phyloP scores from a whole-genome alignment of 352 stramenopile species.

The Phytopythium sindhum region DNA sequence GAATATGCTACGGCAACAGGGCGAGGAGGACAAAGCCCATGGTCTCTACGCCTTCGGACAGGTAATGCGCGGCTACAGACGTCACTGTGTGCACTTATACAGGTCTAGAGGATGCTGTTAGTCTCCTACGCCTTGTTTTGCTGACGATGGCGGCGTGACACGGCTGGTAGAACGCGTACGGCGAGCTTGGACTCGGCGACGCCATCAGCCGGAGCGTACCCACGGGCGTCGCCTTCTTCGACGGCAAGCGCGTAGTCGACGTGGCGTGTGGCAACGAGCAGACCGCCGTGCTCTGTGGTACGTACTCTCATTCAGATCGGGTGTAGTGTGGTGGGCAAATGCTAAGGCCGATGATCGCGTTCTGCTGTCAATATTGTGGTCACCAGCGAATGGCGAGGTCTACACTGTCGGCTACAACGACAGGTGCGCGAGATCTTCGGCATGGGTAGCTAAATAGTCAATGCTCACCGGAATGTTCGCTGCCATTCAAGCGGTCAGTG shows the following conservation, averaged over 20 bases:
- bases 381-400: conserved; percentile 65
- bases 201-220: conserved; percentile 58
- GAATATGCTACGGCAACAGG: conserved; percentile 1
- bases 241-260: conserved; percentile 56
- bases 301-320: neutral
- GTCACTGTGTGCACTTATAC: neutral
- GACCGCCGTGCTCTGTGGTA: conserved; percentile 79
- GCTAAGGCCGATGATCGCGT: neutral
- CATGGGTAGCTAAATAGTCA: neutral
- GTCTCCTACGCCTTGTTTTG: neutral
- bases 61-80: conserved; percentile 11
- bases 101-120: neutral
- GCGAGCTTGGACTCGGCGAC: conserved; percentile 89
- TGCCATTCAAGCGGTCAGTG: conserved; percentile 78
- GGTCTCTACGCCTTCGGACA: conserved; percentile 48
- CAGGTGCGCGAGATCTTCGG: conserved; percentile 51
- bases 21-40: conserved; percentile 10
- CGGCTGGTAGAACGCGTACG: conserved; percentile 83
- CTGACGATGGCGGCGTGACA: neutral
- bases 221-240: conserved; percentile 34
- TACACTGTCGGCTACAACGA: conserved; percentile 93
- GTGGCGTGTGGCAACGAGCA: conserved; percentile 91
- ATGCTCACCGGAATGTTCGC: neutral
- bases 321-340: neutral
- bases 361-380: too few species aligned